These are phyloP conservation scores for Cladophialophora bantiana DNA, from an alignment of 2,329 filamentous ascomycete species.

Conservation along the genomic window DNA sequence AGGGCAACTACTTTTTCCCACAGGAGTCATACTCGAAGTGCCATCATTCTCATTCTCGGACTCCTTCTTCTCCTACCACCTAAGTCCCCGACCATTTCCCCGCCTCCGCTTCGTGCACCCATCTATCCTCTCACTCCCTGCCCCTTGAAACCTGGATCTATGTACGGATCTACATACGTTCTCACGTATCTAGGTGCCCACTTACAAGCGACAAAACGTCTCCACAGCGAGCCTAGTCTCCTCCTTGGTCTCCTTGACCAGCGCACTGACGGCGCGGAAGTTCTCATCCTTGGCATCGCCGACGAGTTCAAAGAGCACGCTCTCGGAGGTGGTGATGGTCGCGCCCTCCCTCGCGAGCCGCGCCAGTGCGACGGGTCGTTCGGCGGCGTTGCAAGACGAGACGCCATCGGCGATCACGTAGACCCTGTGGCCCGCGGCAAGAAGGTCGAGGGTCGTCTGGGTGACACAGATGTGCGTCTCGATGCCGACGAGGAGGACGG, in stretches of 20 bases:
- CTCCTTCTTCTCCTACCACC: background rate
- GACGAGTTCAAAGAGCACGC: constrained; percentile 86
- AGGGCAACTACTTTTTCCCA: background rate
- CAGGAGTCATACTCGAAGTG: background rate
- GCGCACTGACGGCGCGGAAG: constrained; percentile 74
- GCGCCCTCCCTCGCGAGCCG: constrained; percentile 78
- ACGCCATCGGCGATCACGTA: constrained; percentile 91
- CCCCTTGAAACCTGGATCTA: too few relatives aligned
- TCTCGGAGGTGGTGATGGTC: constrained; percentile 84
- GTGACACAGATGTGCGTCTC: constrained; percentile 94
- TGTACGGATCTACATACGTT: too few relatives aligned
- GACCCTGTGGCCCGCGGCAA: constrained; percentile 76
- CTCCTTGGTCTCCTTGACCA: constrained; percentile 78
- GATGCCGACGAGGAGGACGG: constrained; percentile 84
- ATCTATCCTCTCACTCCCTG: background rate
- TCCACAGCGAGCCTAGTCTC: constrained; percentile 74
- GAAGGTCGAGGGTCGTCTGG: constrained; percentile 85
- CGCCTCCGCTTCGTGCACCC: background rate
- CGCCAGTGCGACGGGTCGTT: constrained; percentile 79
- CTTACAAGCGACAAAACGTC: constrained; percentile 54
- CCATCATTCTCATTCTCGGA: background rate
- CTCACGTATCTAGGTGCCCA: too few relatives aligned
- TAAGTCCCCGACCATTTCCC: background rate
- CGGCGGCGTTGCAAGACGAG: constrained; percentile 82
- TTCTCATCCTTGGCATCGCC: constrained; percentile 75